Evolutionary conservation across 352 stramenopile species (phyloP), one percentile per base, ranked within the genome.

Genomic region (Phytophthora idaei): DNA sequence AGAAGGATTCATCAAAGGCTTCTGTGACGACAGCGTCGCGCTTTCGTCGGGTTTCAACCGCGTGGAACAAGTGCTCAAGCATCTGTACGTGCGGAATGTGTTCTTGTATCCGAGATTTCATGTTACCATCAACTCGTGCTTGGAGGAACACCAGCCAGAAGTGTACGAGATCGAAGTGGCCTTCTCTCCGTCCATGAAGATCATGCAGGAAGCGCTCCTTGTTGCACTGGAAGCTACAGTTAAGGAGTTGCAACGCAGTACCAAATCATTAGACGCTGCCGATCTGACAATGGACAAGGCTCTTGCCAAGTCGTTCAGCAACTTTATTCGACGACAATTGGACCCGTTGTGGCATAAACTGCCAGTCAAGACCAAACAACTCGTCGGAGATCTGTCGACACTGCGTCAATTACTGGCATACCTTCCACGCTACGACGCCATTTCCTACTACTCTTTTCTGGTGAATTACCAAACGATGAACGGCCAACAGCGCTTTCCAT

Each of bases 341-440:
- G 97, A 99, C 61, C 89, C 95, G n/a, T 85, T 99, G 55, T 99
- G 97, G 97, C 97, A 99, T 74, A 95, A 95, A 56, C 73, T 99
- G 1, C 71, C 82, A 28, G 71, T 85, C 31, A 92, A 97, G 66
- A 98, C 92, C 0, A 99, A 98, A 64, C 97, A 99, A 80, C 81
- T 98, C 8, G 88, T 97, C n/a, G 73, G 70, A 36, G 87, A 95
- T 50, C 57, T 95, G 14, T 86, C 84, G 34, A 91, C 85, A 5
- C 59, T 95, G 39, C 81, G 85, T 32, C 85, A 95, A 60, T 55
- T 95, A 50, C 95, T 99, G 51, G 83, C 96, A 52, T 96, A 97
- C 66, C 70, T 99, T 34, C 90, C 98, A 57, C 89, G 94, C 25
- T 98, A 98, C 76, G 97, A 99, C 71, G 96, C 95, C 17, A 94